Evolutionary conservation across 257 asterid genomes (phyloP).

Genomic region (Penstemon barbatus): DNA sequence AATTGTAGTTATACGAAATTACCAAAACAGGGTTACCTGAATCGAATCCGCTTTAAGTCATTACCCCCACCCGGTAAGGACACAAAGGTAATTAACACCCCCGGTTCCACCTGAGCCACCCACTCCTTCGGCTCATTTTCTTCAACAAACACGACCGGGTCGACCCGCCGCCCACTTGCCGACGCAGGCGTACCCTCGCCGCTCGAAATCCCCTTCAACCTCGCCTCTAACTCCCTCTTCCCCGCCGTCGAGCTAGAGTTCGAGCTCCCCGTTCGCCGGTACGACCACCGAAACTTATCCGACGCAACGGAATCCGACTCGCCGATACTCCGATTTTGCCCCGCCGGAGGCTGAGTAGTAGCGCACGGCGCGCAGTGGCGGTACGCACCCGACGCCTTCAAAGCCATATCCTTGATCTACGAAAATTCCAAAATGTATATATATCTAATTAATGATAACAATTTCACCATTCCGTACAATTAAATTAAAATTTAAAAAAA

Average conservation of each 20-base stretch:
- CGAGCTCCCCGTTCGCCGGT: conserved; percentile 81
- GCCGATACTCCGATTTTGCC: conserved; percentile 37
- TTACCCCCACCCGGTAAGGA: conserved; percentile 93
- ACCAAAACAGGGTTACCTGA: conserved; percentile 57
- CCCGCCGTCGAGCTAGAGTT: conserved; percentile 71
- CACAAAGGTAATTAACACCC: conserved; percentile 83
- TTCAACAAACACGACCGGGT: conserved; percentile 78
- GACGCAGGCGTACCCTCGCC: conserved; percentile 92
- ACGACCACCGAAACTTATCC: conserved; percentile 82
- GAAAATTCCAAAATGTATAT: neutral
- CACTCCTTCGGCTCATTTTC: conserved; percentile 95
- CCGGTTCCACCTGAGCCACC: conserved; percentile 98
- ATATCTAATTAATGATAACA: no score
- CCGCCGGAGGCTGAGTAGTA: conserved; percentile 38
- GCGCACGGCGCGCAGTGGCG: conserved; percentile 80
- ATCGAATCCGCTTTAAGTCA: conserved; percentile 87
- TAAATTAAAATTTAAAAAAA: neutral
- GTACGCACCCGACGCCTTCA: conserved; percentile 97
- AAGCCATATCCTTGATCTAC: conserved; percentile 91
- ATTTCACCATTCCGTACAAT: neutral
- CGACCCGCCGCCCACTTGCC: conserved; percentile 89
- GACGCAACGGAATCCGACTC: conserved; percentile 52
- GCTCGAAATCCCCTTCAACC: conserved; percentile 87
- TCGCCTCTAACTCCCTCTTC: conserved; percentile 83
- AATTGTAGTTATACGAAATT: neutral